Evolutionary conservation across 2,329 filamentous ascomycete species (phyloP), one percentile per base, ranked within the genome.

Genomic region (Graphilbum sp.): DNA sequence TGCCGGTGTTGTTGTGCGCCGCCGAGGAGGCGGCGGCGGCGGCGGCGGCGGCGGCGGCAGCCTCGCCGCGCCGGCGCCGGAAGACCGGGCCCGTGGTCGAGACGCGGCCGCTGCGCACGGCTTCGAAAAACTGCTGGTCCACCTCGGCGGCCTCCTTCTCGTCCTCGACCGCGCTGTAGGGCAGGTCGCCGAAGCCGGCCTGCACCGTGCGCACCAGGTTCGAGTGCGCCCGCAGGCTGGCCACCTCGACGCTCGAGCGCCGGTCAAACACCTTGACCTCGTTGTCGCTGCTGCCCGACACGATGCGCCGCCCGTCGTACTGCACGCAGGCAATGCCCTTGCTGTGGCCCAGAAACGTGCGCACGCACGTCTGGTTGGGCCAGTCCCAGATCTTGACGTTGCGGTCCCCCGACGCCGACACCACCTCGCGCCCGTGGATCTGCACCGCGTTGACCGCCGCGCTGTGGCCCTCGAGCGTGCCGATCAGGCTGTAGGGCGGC

Each of bases 311-410:
- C 20, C 85, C 86, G 53, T 98, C 90, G 52, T 90, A 96, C 57
- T 98, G 88, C 15, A 98, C 87, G 54, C 90, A 98, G 3, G 90
- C 90, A 49, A 98, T 96, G 24, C 90, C 90, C 55, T 98, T 98
- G 45, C 74, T 75, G 51, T 98, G 90, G 2, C 88, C 90, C 30
- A 82, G 67, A 25, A 93, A 75, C 1, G 83, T 93, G 49, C 81
- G 75, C 33, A 71, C 67, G 54, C 83, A 88, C 32, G 69, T 63
- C 41, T 85, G 82, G 8, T 75, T 81, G 16, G 79, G 79, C 63
- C 93, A 83, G 54, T 92, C 79, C 90, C 90, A 98, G 17, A 95
- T 70, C 55, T 94, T 95, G 59, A 98, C 87, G 45, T 81, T 75
- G 29, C 90, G 78, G 54, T 98, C 90, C 16, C 90, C 90, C 38